Conservation (phyloP, 345 rosid genomes). For the Eucalyptus erythrocorys region DNA sequence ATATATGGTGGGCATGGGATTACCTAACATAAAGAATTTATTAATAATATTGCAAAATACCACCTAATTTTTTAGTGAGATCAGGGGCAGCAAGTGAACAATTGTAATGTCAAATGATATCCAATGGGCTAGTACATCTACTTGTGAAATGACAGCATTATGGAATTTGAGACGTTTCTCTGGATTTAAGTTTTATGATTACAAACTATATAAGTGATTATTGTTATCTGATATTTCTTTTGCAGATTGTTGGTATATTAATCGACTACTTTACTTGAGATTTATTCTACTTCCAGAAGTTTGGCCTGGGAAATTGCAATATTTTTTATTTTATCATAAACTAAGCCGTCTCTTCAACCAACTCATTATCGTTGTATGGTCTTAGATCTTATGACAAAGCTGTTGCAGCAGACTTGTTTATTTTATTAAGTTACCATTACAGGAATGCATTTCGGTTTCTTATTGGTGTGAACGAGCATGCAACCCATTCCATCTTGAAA, state of each 20-base stretch:
- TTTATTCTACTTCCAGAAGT: neutral
- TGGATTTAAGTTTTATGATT: neutral
- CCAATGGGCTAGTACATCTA: neutral
- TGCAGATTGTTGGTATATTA: slow-evolving; percentile 78
- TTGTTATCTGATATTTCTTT: neutral
- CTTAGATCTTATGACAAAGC: neutral
- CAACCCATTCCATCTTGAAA: neutral
- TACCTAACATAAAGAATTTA: neutral
- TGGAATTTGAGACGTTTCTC: neutral
- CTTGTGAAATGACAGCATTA: neutral
- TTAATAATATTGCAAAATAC: no score
- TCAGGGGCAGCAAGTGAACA: neutral
- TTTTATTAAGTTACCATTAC: neutral
- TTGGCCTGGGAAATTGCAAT: neutral
- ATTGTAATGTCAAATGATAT: neutral
- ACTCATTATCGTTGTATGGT: neutral
- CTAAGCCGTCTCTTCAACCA: neutral
- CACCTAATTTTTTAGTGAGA: no score
- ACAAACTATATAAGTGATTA: neutral
- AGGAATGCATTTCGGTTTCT: neutral
- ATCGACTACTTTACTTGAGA: neutral
- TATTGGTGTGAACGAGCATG: neutral
- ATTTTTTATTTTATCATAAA: neutral
- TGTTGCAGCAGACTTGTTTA: neutral
- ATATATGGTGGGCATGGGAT: neutral